Evolutionary conservation across 2,329 filamentous ascomycete genomes (phyloP).

Genomic region (Alternaria ethzedia): DNA sequence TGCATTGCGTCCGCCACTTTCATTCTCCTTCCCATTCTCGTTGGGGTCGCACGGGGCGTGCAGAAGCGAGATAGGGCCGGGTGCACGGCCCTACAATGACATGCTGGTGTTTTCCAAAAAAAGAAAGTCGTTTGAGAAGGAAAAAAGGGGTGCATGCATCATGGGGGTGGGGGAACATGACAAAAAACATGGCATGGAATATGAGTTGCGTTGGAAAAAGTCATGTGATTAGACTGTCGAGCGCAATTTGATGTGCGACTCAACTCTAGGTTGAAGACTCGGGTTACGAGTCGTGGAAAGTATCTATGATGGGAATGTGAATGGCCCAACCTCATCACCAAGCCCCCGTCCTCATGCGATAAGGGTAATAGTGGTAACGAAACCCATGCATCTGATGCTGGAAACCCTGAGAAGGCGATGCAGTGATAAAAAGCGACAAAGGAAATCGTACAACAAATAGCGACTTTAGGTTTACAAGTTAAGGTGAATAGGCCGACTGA

Average conservation of each 20-base stretch:
- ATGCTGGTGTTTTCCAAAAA: neutral
- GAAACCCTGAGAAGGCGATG: neutral
- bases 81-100: neutral
- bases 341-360: neutral
- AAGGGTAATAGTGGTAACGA: neutral
- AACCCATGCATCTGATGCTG: neutral
- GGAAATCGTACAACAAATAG: neutral
- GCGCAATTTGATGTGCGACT: neutral
- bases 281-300: neutral
- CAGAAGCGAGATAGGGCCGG: neutral
- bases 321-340: neutral
- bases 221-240: neutral
- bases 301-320: neutral
- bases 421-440: neutral
- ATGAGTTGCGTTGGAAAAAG: neutral
- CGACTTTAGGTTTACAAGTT: conserved; percentile 1
- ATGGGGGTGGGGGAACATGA: neutral
- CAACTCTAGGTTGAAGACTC: neutral
- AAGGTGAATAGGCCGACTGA: neutral
- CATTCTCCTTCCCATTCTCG: neutral
- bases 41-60: neutral
- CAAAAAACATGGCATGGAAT: neutral
- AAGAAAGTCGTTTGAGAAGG: neutral
- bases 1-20: neutral
- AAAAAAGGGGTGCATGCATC: neutral